Percentiles rank a stretch among this genome's conserved stretches.
Conservation (phyloP, 83 land plant species). For the Diphasiastrum complanatum region DNA sequence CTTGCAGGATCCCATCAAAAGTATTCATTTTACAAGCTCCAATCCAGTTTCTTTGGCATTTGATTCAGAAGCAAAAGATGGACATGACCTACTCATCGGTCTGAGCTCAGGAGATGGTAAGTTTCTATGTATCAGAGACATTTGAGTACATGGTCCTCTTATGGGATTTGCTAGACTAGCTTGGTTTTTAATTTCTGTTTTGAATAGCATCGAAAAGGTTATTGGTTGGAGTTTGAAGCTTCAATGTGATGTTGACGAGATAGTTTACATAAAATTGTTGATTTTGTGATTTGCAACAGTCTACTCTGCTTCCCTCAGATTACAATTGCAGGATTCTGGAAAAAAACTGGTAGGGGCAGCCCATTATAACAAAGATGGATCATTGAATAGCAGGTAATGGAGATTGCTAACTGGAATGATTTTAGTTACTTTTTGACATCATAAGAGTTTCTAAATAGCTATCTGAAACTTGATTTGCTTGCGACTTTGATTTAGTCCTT, state of each 20-base stretch:
- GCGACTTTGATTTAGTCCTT: too few species aligned
- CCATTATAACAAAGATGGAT: constrained; percentile 94
- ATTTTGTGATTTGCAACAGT: constrained; percentile 47
- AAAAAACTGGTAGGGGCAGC: constrained; percentile 91
- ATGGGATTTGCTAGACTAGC: neutral
- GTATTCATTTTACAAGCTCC: constrained; percentile 62
- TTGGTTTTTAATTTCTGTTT: neutral
- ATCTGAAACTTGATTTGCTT: too few species aligned
- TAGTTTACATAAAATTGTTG: too few species aligned
- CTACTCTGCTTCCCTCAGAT: constrained; percentile 77
- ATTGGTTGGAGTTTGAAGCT: too few species aligned
- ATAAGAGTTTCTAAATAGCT: too few species aligned
- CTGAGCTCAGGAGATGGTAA: constrained; percentile 90
- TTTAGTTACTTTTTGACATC: neutral
- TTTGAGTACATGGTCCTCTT: neutral
- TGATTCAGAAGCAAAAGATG: constrained; percentile 88
- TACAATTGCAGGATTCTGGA: constrained; percentile 89
- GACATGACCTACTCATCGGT: constrained; percentile 91
- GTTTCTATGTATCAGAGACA: too few species aligned
- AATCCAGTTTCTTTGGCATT: constrained; percentile 90
- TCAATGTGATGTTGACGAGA: too few species aligned
- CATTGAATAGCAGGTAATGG: constrained; percentile 78
- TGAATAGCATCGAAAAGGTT: too few species aligned
- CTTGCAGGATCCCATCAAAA: constrained; percentile 83
- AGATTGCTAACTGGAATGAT: constrained; percentile 1